A percentile compares a stretch with the other conserved stretches of the same genome.
Evolutionary conservation across 345 rosid species (phyloP).

Genomic region (Populus ilicifolia): DNA sequence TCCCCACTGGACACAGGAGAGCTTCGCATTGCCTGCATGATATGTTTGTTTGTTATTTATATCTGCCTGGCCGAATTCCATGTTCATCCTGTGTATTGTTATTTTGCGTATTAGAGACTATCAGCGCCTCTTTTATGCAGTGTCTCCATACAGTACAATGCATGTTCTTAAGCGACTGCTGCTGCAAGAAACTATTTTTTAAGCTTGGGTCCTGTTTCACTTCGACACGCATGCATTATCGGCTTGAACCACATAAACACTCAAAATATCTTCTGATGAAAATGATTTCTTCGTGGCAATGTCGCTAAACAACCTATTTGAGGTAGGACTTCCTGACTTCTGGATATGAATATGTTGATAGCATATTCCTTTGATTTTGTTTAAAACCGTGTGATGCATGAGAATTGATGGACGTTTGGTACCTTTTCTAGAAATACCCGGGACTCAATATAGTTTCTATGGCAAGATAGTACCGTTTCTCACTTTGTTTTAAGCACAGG

Average conservation of each 20-base stretch:
- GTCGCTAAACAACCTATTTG: too few relatives aligned
- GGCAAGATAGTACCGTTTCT: too few relatives aligned
- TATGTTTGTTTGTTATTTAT: neutral
- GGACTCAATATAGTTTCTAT: too few relatives aligned
- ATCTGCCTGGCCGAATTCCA: neutral
- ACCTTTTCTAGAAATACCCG: too few relatives aligned
- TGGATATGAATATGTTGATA: too few relatives aligned
- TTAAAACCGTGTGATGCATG: too few relatives aligned
- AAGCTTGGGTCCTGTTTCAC: neutral
- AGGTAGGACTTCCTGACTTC: too few relatives aligned
- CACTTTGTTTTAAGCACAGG: too few relatives aligned
- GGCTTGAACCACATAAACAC: neutral
- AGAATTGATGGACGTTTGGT: too few relatives aligned
- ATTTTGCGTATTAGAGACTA: neutral
- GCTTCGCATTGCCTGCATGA: constrained; percentile 78
- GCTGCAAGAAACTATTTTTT: neutral
- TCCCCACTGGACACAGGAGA: constrained; percentile 67
- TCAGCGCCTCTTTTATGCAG: neutral
- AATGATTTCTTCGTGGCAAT: neutral
- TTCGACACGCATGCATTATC: neutral
- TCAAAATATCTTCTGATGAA: neutral
- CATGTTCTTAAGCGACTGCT: neutral
- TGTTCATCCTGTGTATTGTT: neutral
- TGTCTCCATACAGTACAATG: neutral
- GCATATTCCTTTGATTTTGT: too few relatives aligned